These are phyloP conservation scores for Tolypocladium tundrense DNA, from an alignment of 2,329 filamentous ascomycete species.

Conservation along the genomic window DNA sequence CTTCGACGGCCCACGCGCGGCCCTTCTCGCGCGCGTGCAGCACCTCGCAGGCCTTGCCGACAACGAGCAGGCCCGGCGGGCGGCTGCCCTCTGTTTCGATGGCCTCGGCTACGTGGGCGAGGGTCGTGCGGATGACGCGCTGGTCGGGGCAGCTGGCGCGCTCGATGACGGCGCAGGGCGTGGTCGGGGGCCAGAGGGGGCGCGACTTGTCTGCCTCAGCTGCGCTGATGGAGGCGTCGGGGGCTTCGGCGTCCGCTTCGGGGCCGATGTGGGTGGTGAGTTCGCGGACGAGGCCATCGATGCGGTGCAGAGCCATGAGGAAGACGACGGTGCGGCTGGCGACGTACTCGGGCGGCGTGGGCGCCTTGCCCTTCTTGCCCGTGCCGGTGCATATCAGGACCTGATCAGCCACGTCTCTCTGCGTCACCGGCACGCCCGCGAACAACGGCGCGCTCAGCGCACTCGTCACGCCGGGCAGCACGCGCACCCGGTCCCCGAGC, in stretches of 20 bases:
- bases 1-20: conserved; percentile 73
- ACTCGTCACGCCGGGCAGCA: conserved; percentile 85
- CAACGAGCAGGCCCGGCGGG: conserved; percentile 79
- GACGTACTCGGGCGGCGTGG: conserved; percentile 71
- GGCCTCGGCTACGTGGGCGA: conserved; percentile 68
- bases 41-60: conserved; percentile 75
- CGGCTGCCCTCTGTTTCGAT: conserved; percentile 83
- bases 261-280: conserved; percentile 41
- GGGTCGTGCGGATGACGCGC: conserved; percentile 77
- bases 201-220: conserved; percentile 13
- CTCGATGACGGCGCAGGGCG: conserved; percentile 88
- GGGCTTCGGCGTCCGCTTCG: conserved; percentile 6
- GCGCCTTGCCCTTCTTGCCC: conserved; percentile 76
- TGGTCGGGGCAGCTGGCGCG: conserved; percentile 91
- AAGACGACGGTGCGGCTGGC: conserved; percentile 77
- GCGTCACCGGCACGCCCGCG: conserved; percentile 77
- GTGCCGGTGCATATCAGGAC: conserved; percentile 95
- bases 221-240: neutral
- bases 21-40: conserved; percentile 48
- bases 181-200: conserved; percentile 58
- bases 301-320: conserved; percentile 86
- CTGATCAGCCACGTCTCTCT: conserved; percentile 83
- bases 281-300: conserved; percentile 62
- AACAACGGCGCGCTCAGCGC: conserved; percentile 82
- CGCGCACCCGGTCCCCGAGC: conserved; percentile 50